Evolutionary conservation across 495 filamentous ascomycete species (phyloP), one percentile per base, ranked within the genome.

Genomic region (Lasiosphaeria miniovina): DNA sequence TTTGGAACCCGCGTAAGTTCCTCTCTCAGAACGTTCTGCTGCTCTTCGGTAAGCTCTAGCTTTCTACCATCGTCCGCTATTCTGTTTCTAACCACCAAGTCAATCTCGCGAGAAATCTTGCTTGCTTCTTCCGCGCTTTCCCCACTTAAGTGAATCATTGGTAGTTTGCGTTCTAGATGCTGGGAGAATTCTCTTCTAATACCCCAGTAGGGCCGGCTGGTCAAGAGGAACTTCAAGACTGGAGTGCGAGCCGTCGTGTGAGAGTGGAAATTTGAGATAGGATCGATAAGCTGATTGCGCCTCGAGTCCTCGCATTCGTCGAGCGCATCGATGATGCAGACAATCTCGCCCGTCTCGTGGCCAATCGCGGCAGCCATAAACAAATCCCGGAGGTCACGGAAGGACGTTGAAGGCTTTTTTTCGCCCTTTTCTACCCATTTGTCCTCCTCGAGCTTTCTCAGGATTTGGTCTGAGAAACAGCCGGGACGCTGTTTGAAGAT

Each of bases 291-390:
- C 36, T 55, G n/a, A 53, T 9, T 7, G 31, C 58, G 40, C 36
- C 24, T 58, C 6, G 12, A 31, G 14, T 64, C 46, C 46, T 59
- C 61, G 55, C 73, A 77, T 64, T 76, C 73, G 50, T 78, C 74
- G 0, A 84, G 65, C 6, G 78, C 78, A 64, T 84, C 81, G 4
- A 85, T 36, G 41, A 84, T 59, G 51, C 75, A 81, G 36, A 83
- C 61, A 35, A 82, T 71, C 49, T 77, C 68, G 17, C 75, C 75
- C 40, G 74, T 74, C 38, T 63, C 52, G 15, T 66, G 50, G 57
- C 77, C 68, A 34, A 57, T 14, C n/a, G 73, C 63, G 4, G 64
- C 66, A 33, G 57, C 58, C 8, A 60, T 53, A 24, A 84, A 59
- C n/a, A 81, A 73, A 4, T 56, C 50, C 77, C 78, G 84, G 17